These are phyloP conservation scores for Aspergillus udagawae DNA, from an alignment of 2,329 filamentous ascomycete genomes.

Conservation along the genomic window DNA sequence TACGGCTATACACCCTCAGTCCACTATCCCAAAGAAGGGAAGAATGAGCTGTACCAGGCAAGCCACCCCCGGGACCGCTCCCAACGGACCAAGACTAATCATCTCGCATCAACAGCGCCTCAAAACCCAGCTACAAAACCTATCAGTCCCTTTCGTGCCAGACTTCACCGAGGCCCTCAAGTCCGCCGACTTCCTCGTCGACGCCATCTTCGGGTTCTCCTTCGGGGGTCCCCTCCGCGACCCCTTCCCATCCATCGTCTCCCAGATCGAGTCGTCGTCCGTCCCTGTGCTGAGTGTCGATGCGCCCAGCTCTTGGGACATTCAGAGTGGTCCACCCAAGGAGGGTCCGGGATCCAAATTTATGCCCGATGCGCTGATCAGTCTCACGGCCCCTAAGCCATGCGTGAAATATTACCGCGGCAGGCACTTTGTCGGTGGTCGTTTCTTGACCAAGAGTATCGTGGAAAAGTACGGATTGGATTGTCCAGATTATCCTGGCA, in stretches of 20 bases:
- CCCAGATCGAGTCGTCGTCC: conserved; percentile 66
- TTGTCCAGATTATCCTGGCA: conserved; percentile 73
- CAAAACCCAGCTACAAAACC: conserved; percentile 75
- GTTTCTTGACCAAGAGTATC: conserved; percentile 76
- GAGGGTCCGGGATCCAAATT: conserved; percentile 75
- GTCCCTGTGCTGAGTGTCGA: conserved; percentile 85
- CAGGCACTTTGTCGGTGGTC: conserved; percentile 85
- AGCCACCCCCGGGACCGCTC: conserved; percentile 7
- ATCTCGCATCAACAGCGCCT: conserved; percentile 57
- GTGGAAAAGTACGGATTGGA: conserved; percentile 84
- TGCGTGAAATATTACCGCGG: conserved; percentile 79
- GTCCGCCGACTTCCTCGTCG: conserved; percentile 74
- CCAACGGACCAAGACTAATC: neutral
- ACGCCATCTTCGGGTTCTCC: conserved; percentile 94
- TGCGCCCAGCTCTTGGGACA: conserved; percentile 91
- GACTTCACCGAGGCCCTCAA: conserved; percentile 68
- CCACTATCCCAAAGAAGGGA: conserved; percentile 89
- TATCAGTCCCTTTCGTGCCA: conserved; percentile 76
- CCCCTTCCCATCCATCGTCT: conserved; percentile 80
- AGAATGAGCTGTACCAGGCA: conserved; percentile 85
- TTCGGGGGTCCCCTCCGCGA: conserved; percentile 91
- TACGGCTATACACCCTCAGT: conserved; percentile 87
- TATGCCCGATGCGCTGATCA: conserved; percentile 75
- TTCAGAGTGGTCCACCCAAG: conserved; percentile 75
- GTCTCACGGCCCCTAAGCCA: conserved; percentile 90